A percentile compares a stretch with the other conserved stretches of the same genome.
phyloP scores from a whole-genome alignment of 257 asterid genomes.

The Capsicum rhomboideum region DNA sequence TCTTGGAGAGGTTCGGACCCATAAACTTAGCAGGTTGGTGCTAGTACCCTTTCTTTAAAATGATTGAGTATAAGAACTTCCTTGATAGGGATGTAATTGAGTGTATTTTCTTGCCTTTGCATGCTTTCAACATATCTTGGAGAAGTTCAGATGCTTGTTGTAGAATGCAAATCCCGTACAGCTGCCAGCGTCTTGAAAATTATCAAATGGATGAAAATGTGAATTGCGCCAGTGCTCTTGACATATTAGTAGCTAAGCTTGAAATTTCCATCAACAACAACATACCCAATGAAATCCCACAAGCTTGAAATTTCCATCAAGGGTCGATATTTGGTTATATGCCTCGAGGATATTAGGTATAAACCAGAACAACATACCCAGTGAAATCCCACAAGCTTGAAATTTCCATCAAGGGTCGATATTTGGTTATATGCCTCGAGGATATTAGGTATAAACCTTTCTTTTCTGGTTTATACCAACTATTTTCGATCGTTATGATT shows the following conservation, averaged over 20 bases:
- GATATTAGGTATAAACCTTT: constrained; percentile 33
- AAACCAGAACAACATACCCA: too few species aligned
- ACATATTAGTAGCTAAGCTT: constrained; percentile 16
- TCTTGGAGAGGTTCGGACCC: constrained; percentile 36
- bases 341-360: constrained; percentile 56
- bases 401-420: constrained; percentile 17
- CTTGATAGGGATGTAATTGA: neutral
- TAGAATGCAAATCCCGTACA: constrained; percentile 12
- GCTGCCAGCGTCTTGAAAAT: constrained; percentile 26
- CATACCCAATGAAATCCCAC: too few species aligned
- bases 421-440: constrained; percentile 37
- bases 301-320: constrained; percentile 9
- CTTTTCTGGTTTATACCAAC: neutral
- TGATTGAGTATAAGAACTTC: neutral
- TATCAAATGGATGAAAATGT: constrained; percentile 4
- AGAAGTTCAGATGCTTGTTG: too few species aligned
- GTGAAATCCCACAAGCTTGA: too few species aligned
- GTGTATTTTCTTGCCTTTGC: constrained; percentile 17
- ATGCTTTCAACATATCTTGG: constrained; percentile 49
- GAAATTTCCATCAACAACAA: constrained; percentile 18
- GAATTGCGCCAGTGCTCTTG: constrained; percentile 8
- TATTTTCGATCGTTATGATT: neutral
- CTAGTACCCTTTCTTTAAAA: neutral
- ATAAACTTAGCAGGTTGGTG: constrained; percentile 50
- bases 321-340: constrained; percentile 24